Percentiles rank a stretch among this genome's conserved stretches.
Evolutionary conservation across 2,329 filamentous ascomycete species (phyloP).

Genomic region (Diaporthe vexans): DNA sequence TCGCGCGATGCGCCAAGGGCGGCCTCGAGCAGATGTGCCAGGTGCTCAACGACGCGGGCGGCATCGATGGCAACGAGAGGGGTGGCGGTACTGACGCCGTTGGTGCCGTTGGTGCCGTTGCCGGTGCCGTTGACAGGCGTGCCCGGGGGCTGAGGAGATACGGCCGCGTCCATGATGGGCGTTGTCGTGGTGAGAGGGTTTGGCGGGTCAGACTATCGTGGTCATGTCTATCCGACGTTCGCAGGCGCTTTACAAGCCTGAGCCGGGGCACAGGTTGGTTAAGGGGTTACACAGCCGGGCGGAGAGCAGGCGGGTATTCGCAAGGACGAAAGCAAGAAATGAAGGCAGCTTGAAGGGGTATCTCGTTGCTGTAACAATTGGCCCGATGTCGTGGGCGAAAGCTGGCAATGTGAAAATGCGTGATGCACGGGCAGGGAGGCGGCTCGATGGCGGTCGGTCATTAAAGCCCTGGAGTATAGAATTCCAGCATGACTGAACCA

Average conservation of each 20-base stretch:
- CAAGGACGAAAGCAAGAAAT: conserved; percentile 38
- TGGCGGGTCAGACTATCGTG: conserved; percentile 32
- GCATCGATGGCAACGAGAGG: conserved; percentile 74
- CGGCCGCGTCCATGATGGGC: conserved; percentile 66
- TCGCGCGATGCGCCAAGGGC: conserved; percentile 81
- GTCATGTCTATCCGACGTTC: conserved; percentile 40
- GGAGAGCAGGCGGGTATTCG: conserved; percentile 20
- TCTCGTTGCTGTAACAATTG: conserved; percentile 38
- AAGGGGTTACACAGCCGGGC: conserved; percentile 32
- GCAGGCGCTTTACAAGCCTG: conserved; percentile 19
- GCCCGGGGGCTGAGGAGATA: conserved; percentile 59
- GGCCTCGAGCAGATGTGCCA: conserved; percentile 78
- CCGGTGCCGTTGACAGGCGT: conserved; percentile 60
- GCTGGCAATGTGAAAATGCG: conserved; percentile 24
- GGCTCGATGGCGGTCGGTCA: conserved; percentile 21
- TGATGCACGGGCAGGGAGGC: conserved; percentile 25
- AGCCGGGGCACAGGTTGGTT: conserved; percentile 29
- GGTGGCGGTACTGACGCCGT: conserved; percentile 58
- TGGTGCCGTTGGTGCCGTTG: conserved; percentile 51
- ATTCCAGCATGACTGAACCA: conserved; percentile 35
- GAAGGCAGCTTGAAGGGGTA: conserved; percentile 37
- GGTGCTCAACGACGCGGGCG: conserved; percentile 78
- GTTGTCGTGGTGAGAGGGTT: conserved; percentile 35
- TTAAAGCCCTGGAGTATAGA: conserved; percentile 22
- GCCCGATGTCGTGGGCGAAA: conserved; percentile 29